These are phyloP conservation scores for Leptomonas seymouri DNA, from an alignment of 208 protist species.

Conservation along the genomic window DNA sequence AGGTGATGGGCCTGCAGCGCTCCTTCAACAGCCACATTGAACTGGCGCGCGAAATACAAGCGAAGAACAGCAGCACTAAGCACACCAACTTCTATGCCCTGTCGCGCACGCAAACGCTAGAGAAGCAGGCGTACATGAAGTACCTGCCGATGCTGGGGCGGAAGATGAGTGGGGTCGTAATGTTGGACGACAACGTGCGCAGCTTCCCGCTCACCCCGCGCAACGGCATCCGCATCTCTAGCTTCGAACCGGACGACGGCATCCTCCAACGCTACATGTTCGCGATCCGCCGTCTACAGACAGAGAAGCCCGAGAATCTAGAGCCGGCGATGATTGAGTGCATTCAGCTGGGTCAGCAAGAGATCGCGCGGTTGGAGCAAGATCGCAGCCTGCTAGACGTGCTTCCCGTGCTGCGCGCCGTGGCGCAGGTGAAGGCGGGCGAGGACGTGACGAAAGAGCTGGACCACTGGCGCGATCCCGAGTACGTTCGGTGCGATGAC, in stretches of 20 bases:
- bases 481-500: conserved; percentile 82
- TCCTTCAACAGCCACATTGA: conserved; percentile 76
- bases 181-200: conserved; percentile 89
- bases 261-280: conserved; percentile 55
- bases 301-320: conserved; percentile 30
- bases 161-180: conserved; percentile 57
- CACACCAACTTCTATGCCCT: conserved; percentile 88
- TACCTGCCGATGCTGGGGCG: conserved; percentile 89
- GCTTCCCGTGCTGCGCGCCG: conserved; percentile 69
- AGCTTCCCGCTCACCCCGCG: conserved; percentile 89
- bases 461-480: conserved; percentile 76
- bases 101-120: conserved; percentile 81
- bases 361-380: conserved; percentile 47
- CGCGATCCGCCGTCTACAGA: conserved; percentile 25
- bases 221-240: conserved; percentile 68
- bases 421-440: conserved; percentile 34
- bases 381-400: conserved; percentile 71
- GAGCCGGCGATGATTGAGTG: conserved; percentile 25
- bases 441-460: conserved; percentile 67
- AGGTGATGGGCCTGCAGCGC: conserved; percentile 71
- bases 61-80: conserved; percentile 36
- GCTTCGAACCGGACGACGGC: conserved; percentile 61
- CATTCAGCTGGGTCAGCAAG: conserved; percentile 41
- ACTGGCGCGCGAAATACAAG: conserved; percentile 36
- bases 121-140: conserved; percentile 83